phyloP scores from a whole-genome alignment of 2,329 filamentous ascomycete species.

The Aspergillus jensenii region DNA sequence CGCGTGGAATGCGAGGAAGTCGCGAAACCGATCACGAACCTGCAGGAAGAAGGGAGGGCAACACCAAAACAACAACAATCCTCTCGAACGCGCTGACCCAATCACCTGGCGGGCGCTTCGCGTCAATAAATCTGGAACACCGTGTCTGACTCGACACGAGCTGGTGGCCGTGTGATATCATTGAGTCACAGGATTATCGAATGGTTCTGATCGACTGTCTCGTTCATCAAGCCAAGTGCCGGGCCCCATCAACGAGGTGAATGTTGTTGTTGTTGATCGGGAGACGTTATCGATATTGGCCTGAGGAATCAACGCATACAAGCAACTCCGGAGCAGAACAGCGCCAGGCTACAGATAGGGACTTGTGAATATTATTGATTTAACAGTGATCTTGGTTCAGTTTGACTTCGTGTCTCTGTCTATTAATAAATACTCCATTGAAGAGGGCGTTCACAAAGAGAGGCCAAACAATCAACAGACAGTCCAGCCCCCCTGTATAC shows the following conservation, averaged over 20 bases:
- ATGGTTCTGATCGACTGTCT: not conserved
- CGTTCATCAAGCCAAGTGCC: not conserved
- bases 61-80: conserved; percentile 8
- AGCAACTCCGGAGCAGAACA: too few relatives aligned
- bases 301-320: conserved; percentile 7
- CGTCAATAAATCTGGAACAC: conserved; percentile 11
- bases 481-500: conserved; percentile 18
- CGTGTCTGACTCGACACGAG: conserved; percentile 5
- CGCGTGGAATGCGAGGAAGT: conserved; percentile 24
- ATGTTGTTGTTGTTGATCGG: conserved; percentile 4
- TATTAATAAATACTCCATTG: conserved; percentile 3
- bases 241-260: not conserved
- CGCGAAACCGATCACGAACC: conserved; percentile 13
- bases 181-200: not conserved
- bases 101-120: conserved; percentile 17
- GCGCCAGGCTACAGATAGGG: not conserved
- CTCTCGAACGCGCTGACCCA: conserved; percentile 15
- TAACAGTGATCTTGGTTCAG: not conserved
- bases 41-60: not conserved
- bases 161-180: conserved; percentile 1
- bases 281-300: conserved; percentile 2
- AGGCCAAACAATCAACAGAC: conserved; percentile 1
- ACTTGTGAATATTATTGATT: too few relatives aligned
- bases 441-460: not conserved
- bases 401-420: not conserved